phyloP scores from a whole-genome alignment of 2,329 filamentous ascomycete species.

The Volutella citrinella region DNA sequence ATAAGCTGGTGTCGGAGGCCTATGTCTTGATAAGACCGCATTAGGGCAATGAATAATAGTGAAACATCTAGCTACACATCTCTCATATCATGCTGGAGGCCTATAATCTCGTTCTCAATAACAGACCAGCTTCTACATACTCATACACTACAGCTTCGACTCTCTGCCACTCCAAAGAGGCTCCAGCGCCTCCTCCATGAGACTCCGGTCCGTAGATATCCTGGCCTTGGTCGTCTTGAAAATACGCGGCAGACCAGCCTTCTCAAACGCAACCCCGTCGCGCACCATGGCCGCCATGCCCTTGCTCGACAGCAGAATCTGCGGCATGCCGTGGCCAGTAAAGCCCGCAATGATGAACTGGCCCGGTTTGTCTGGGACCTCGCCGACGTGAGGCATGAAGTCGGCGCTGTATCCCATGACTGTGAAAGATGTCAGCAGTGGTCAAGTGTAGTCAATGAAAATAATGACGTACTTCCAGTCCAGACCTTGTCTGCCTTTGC shows the following conservation, averaged over 20 bases:
- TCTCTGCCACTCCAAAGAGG: slow-evolving; percentile 3
- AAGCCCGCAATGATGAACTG: slow-evolving; percentile 47
- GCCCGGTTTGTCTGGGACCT: slow-evolving; percentile 29
- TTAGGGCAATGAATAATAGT: too few species aligned
- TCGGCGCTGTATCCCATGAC: slow-evolving; percentile 42
- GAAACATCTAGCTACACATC: too few species aligned
- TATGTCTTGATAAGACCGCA: too few species aligned
- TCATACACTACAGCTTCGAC: slow-evolving; percentile 5
- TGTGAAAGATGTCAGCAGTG: too few species aligned
- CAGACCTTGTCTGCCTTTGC: slow-evolving; percentile 32
- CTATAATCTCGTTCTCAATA: too few species aligned
- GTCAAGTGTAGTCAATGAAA: too few species aligned
- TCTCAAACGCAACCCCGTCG: slow-evolving; percentile 28
- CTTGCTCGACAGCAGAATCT: slow-evolving; percentile 40
- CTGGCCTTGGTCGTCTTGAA: slow-evolving; percentile 32
- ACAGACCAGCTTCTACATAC: too few species aligned
- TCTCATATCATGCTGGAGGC: too few species aligned
- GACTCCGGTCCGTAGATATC: slow-evolving; percentile 11
- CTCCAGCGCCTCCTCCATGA: slow-evolving; percentile 2
- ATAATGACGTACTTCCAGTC: slow-evolving; percentile 22
- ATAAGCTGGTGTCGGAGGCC: too few species aligned
- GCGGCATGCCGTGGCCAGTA: slow-evolving; percentile 49
- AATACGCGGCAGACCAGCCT: slow-evolving; percentile 34
- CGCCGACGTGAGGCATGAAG: slow-evolving; percentile 40
- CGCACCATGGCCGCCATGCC: slow-evolving; percentile 40